A percentile compares a stretch with the other conserved stretches of the same genome.
phyloP scores from a whole-genome alignment of 352 stramenopile species.

The Poterioochromonas sp. region DNA sequence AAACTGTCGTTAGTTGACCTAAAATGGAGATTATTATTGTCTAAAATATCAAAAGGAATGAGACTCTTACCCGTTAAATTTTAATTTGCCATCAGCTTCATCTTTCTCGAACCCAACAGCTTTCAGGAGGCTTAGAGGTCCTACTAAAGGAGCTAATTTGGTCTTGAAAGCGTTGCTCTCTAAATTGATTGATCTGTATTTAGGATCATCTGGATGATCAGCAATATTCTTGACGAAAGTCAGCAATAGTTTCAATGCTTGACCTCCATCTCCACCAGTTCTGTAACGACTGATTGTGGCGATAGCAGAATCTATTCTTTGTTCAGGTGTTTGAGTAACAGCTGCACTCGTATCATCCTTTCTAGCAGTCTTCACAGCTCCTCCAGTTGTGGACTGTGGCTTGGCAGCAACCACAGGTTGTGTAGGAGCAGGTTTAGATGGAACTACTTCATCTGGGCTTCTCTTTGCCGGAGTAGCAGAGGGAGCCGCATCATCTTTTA shows the following conservation, averaged over 20 bases:
- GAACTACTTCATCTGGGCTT: not conserved
- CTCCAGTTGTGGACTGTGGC: not conserved
- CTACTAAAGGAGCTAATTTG: constrained; percentile 9
- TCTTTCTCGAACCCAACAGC: constrained; percentile 18
- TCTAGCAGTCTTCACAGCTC: not conserved
- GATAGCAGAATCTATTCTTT: constrained; percentile 13
- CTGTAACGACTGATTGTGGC: constrained; percentile 16
- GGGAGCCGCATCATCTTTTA: constrained; percentile 30
- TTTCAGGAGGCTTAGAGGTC: not conserved
- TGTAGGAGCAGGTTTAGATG: not conserved
- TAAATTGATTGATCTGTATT: constrained; percentile 24
- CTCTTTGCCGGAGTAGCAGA: constrained; percentile 19
- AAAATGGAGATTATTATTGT: too few species aligned
- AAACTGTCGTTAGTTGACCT: too few species aligned
- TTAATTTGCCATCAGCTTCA: constrained; percentile 7
- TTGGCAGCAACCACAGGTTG: not conserved
- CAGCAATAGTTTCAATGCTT: constrained; percentile 26
- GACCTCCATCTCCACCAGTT: constrained; percentile 31
- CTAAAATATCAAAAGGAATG: not conserved
- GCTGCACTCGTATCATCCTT: not conserved
- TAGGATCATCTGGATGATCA: constrained; percentile 12
- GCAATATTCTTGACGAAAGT: constrained; percentile 33
- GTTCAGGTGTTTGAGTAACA: not conserved
- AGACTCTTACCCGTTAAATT: not conserved
- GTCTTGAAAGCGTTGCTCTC: constrained; percentile 17